phyloP scores from a whole-genome alignment of 2,329 filamentous ascomycete species.

The Scedosporium dehoogii region DNA sequence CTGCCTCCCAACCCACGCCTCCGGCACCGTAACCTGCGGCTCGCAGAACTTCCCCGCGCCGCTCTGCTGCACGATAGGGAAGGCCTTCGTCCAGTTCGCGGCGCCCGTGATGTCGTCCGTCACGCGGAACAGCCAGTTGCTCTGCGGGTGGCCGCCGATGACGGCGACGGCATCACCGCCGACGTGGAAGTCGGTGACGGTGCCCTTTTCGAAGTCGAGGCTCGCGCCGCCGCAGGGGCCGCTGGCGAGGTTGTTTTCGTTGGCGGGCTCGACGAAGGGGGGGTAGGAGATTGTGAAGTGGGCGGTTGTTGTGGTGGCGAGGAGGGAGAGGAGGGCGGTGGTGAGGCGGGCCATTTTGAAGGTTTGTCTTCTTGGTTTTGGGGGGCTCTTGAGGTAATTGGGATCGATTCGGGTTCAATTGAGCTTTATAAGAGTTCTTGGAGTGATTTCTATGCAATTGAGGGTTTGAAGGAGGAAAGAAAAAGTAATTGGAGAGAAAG shows the following conservation, averaged over 20 bases:
- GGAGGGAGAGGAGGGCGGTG: slow-evolving; percentile 21
- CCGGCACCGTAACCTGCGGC: slow-evolving; percentile 35
- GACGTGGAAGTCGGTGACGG: slow-evolving; percentile 47
- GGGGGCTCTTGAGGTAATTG: background rate
- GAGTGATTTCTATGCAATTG: background rate
- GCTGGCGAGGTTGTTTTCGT: slow-evolving; percentile 33
- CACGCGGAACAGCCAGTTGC: slow-evolving; percentile 47
- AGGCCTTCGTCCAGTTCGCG: slow-evolving; percentile 44
- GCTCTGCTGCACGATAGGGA: slow-evolving; percentile 42
- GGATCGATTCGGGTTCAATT: background rate
- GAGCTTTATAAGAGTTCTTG: background rate
- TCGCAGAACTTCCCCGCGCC: slow-evolving; percentile 46
- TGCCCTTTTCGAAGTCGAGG: slow-evolving; percentile 28
- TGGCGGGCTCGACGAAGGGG: slow-evolving; percentile 34
- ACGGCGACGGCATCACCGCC: slow-evolving; percentile 43
- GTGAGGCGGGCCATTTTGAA: slow-evolving; percentile 15
- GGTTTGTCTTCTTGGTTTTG: too few species aligned
- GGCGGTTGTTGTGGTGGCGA: slow-evolving; percentile 31
- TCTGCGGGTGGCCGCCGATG: slow-evolving; percentile 38
- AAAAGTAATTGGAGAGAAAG: background rate
- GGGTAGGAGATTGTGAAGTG: slow-evolving; percentile 46
- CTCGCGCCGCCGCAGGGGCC: slow-evolving; percentile 46
- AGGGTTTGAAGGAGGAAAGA: background rate
- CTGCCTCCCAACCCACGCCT: slow-evolving; percentile 41
- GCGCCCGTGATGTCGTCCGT: slow-evolving; percentile 38